These are phyloP conservation scores for Rhizopus microsporus DNA, from an alignment of 371 early-diverging fungal species.

Conservation along the genomic window DNA sequence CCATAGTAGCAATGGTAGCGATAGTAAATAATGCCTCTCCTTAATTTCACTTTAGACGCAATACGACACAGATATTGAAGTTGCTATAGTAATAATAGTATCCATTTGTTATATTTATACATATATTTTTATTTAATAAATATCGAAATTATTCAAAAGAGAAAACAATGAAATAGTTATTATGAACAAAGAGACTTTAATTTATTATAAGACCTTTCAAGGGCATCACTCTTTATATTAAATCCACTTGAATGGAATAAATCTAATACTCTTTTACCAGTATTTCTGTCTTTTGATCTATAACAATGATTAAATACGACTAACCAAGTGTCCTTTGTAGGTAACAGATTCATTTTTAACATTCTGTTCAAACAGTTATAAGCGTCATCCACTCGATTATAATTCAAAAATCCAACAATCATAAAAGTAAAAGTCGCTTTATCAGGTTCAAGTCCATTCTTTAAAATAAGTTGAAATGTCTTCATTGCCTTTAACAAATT, in stretches of 20 bases:
- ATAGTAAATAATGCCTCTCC: no score
- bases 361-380: constrained; percentile 35
- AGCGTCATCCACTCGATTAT: constrained; percentile 40
- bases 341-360: constrained; percentile 28
- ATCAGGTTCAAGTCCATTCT: constrained; percentile 35
- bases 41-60: no score
- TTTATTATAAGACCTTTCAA: constrained; percentile 34
- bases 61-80: background rate
- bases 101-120: no score
- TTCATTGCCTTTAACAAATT: constrained; percentile 37
- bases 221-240: constrained; percentile 29
- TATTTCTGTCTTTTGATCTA: constrained; percentile 25
- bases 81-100: no score
- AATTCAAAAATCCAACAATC: constrained; percentile 38
- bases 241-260: constrained; percentile 40
- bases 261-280: constrained; percentile 25
- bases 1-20: no score
- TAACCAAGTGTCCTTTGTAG: constrained; percentile 45
- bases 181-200: constrained; percentile 32
- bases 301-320: constrained; percentile 36
- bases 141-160: background rate
- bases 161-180: constrained; percentile 11
- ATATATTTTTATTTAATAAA: no score
- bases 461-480: constrained; percentile 37
- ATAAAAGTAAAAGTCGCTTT: constrained; percentile 49